A percentile compares a stretch with the other conserved stretches of the same genome.
phyloP scores from a whole-genome alignment of 306 rosid genomes.

The Aeschynomene evenia region DNA sequence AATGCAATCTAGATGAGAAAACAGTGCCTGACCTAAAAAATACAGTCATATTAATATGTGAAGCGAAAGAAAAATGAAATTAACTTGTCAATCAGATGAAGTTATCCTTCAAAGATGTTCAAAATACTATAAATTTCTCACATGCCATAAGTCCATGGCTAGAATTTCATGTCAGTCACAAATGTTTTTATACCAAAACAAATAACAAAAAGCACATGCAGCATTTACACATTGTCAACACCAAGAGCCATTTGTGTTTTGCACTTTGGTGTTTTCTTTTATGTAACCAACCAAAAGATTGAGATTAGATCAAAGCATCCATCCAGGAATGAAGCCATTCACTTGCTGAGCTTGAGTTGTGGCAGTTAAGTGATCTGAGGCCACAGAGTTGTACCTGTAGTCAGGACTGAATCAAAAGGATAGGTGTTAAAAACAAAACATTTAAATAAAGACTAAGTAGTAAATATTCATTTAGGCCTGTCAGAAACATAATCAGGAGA shows the following conservation, averaged over 20 bases:
- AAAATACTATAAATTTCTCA: conserved; percentile 46
- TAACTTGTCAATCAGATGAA: conserved; percentile 18
- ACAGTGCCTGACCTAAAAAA: background rate
- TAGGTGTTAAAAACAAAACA: no score
- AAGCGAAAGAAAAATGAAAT: conserved; percentile 2
- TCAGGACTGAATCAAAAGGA: conserved; percentile 34
- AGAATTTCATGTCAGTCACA: conserved; percentile 40
- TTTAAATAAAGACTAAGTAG: no score
- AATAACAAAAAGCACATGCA: conserved; percentile 41
- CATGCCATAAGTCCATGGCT: conserved; percentile 36
- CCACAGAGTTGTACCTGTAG: conserved; percentile 51
- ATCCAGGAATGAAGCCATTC: conserved; percentile 79
- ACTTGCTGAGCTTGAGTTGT: conserved; percentile 72
- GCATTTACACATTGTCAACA: conserved; percentile 43
- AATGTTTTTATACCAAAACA: conserved; percentile 43
- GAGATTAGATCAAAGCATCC: conserved; percentile 72
- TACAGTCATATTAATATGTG: background rate
- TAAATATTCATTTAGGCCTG: no score
- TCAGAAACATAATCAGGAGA: no score
- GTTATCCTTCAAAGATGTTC: conserved; percentile 26
- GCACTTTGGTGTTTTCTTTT: conserved; percentile 29
- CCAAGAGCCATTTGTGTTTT: conserved; percentile 23
- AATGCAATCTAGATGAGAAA: background rate
- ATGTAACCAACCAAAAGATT: conserved; percentile 18
- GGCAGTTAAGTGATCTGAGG: conserved; percentile 60